Percentiles rank a stretch among this genome's conserved stretches.
Conservation (phyloP, 345 rosid genomes). For the Salix arbutifolia region DNA sequence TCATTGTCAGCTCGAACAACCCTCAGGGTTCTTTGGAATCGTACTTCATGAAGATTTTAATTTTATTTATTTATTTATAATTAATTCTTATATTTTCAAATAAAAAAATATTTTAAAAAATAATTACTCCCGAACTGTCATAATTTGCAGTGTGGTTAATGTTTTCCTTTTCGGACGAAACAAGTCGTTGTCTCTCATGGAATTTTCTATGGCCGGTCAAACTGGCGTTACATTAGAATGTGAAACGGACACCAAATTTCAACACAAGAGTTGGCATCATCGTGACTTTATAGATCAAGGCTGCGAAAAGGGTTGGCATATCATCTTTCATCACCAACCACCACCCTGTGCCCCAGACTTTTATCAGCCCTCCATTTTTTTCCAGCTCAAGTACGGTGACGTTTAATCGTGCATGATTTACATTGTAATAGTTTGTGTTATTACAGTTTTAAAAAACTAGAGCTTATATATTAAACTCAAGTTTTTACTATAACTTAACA, state of each 20-base stretch:
- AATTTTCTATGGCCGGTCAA: constrained; percentile 20
- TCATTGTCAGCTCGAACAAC: too few relatives aligned
- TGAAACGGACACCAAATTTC: not conserved
- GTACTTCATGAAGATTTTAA: too few relatives aligned
- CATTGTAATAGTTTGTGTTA: too few relatives aligned
- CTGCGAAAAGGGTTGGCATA: constrained; percentile 17
- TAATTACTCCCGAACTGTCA: too few relatives aligned
- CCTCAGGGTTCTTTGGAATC: too few relatives aligned
- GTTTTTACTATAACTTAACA: too few relatives aligned
- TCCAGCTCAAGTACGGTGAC: not conserved
- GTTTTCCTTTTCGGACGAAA: not conserved
- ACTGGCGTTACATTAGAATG: constrained; percentile 1
- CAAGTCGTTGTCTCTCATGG: not conserved
- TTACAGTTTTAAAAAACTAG: too few relatives aligned
- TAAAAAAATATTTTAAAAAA: too few relatives aligned
- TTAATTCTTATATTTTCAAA: too few relatives aligned
- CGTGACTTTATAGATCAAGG: constrained; percentile 14
- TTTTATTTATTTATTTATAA: too few relatives aligned
- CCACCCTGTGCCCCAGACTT: not conserved
- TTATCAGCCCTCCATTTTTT: not conserved
- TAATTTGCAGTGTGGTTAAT: not conserved
- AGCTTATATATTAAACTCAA: too few relatives aligned
- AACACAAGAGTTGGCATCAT: not conserved
- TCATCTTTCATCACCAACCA: not conserved
- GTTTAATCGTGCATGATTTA: not conserved